A percentile compares a stretch with the other conserved stretches of the same genome.
Evolutionary conservation across 2,329 filamentous ascomycete genomes (phyloP).

Genomic region (Aspergillus sp.): DNA sequence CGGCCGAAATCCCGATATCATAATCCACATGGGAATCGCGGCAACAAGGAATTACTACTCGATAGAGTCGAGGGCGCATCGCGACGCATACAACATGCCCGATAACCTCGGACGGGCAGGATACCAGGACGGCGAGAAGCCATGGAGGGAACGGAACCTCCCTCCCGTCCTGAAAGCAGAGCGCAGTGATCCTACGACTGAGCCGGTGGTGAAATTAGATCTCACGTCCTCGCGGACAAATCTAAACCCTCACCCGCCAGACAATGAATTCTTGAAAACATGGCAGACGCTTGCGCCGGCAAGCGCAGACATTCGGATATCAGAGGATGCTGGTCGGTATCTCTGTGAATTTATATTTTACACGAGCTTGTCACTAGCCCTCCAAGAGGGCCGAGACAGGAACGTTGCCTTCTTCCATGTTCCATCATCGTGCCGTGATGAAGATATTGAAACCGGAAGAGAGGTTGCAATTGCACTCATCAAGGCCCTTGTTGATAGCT

Average conservation of each 20-base stretch:
- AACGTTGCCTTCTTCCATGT: constrained; percentile 71
- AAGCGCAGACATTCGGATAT: constrained; percentile 53
- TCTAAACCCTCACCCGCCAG: constrained; percentile 28
- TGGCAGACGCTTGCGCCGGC: constrained; percentile 35
- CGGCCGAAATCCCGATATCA: constrained; percentile 58
- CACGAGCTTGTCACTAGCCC: constrained; percentile 57
- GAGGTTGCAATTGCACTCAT: constrained; percentile 45
- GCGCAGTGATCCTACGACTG: constrained; percentile 9
- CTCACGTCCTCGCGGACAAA: not conserved
- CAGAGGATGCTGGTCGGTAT: constrained; percentile 69
- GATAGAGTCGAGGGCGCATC: constrained; percentile 68
- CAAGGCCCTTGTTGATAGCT: constrained; percentile 42
- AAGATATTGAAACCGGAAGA: constrained; percentile 40
- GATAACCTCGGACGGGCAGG: constrained; percentile 64
- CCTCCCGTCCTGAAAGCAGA: constrained; percentile 57
- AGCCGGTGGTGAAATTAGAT: not conserved
- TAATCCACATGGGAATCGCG: constrained; percentile 80
- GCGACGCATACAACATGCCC: constrained; percentile 67
- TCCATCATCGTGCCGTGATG: constrained; percentile 57
- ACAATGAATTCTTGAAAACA: constrained; percentile 32
- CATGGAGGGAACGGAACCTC: constrained; percentile 52
- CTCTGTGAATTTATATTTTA: constrained; percentile 80
- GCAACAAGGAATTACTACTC: constrained; percentile 64
- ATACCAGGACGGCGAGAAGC: constrained; percentile 47
- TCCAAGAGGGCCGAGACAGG: constrained; percentile 30